phyloP scores from a whole-genome alignment of 257 asterid genomes.

The Przewalskia tangutica region DNA sequence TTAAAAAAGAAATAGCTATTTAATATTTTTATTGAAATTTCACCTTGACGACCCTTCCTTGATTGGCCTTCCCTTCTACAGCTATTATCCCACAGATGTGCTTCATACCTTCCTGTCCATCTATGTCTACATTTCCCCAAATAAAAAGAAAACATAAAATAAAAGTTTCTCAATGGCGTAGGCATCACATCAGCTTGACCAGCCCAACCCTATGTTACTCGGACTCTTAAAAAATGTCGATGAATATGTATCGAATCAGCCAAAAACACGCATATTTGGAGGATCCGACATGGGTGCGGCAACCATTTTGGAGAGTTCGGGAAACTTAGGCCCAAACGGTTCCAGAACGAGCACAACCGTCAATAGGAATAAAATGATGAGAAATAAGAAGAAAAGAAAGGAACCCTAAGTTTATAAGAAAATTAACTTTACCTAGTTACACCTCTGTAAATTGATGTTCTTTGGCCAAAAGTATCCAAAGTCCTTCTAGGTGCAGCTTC shows the following conservation, averaged over 20 bases:
- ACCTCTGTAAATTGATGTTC: slow-evolving; percentile 92
- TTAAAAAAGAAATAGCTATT: neutral
- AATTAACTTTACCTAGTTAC: slow-evolving; percentile 55
- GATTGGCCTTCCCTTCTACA: slow-evolving; percentile 94
- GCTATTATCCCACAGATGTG: slow-evolving; percentile 92
- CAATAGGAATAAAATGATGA: neutral
- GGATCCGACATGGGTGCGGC: too few relatives aligned
- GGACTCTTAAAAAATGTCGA: too few relatives aligned
- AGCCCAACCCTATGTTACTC: neutral
- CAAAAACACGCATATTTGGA: too few relatives aligned
- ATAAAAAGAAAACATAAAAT: neutral
- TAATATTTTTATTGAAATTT: neutral
- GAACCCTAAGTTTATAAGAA: neutral
- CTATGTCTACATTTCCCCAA: slow-evolving; percentile 47
- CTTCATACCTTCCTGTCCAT: slow-evolving; percentile 95
- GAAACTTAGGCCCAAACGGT: neutral
- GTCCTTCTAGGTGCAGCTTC: slow-evolving; percentile 67
- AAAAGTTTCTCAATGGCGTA: neutral
- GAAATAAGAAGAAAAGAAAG: neutral
- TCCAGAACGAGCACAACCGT: neutral
- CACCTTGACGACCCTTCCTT: slow-evolving; percentile 95
- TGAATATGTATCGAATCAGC: too few relatives aligned
- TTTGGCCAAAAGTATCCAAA: slow-evolving; percentile 82
- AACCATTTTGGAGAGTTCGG: too few relatives aligned
- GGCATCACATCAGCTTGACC: neutral